A percentile compares a stretch with the other conserved stretches of the same genome.
Evolutionary conservation across 495 filamentous ascomycete genomes (phyloP).

Genomic region (Cairneyella variabilis): DNA sequence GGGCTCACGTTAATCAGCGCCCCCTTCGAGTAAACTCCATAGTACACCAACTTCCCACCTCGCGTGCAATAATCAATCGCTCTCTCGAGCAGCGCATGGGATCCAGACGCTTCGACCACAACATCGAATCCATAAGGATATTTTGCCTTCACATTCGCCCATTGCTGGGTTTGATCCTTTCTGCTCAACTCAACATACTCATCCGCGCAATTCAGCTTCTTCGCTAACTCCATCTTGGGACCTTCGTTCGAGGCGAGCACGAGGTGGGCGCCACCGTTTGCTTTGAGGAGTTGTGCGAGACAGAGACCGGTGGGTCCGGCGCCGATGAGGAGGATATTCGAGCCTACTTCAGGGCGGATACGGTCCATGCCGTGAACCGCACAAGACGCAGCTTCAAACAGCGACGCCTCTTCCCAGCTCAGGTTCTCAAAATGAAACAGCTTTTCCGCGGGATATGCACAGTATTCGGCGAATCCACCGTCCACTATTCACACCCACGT

Average conservation of each 20-base stretch:
- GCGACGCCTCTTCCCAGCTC: conserved; percentile 7
- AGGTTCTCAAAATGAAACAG: conserved; percentile 13
- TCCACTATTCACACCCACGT: conserved; percentile 20
- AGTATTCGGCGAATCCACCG: conserved; percentile 12
- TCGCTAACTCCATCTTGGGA: conserved; percentile 14
- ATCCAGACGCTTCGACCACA: conserved; percentile 12
- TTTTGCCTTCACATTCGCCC: conserved; percentile 11
- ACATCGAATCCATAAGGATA: conserved; percentile 13
- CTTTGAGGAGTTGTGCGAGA: conserved; percentile 11
- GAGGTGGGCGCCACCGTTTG: conserved; percentile 11
- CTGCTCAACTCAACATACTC: conserved; percentile 8
- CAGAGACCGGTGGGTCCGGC: conserved; percentile 18
- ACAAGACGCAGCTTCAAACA: conserved; percentile 11
- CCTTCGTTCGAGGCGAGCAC: conserved; percentile 9
- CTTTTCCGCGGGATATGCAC: conserved; percentile 12
- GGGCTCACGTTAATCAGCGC: conserved; percentile 7
- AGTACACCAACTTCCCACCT: conserved; percentile 10
- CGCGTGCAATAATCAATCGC: conserved; percentile 12
- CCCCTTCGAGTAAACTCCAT: conserved; percentile 11
- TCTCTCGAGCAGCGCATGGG: conserved; percentile 9
- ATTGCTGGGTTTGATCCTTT: conserved; percentile 4
- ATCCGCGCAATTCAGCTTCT: conserved; percentile 9
- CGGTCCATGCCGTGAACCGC: conserved; percentile 13
- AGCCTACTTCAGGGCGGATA: conserved; percentile 10
- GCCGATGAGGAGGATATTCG: conserved; percentile 8